phyloP scores from a whole-genome alignment of 129 eudicot species.

The Artemisia tridentata region DNA sequence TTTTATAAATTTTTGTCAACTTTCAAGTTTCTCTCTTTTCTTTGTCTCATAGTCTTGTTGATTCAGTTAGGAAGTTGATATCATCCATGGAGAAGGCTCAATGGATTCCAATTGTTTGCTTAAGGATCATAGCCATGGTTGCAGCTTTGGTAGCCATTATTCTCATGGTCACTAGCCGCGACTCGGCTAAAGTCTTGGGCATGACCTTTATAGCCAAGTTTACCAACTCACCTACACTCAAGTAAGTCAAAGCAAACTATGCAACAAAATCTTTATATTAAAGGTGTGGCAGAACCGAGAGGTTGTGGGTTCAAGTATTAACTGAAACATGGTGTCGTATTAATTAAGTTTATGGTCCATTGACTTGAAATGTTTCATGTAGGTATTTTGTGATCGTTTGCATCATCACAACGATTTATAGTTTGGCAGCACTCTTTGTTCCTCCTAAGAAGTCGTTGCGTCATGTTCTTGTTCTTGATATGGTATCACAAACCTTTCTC shows the following conservation, averaged over 20 bases:
- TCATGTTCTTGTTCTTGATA: slow-evolving; percentile 53
- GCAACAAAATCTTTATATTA: background rate
- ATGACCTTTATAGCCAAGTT: slow-evolving; percentile 81
- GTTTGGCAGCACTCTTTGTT: slow-evolving; percentile 51
- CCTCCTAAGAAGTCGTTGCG: slow-evolving; percentile 54
- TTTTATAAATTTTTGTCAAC: slow-evolving; percentile 24
- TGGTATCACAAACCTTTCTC: slow-evolving; percentile 40
- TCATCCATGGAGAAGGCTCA: slow-evolving; percentile 43
- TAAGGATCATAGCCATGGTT: slow-evolving; percentile 73
- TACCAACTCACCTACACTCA: slow-evolving; percentile 72
- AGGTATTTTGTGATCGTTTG: slow-evolving; percentile 75
- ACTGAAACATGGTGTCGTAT: no score
- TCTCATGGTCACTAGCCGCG: slow-evolving; percentile 67
- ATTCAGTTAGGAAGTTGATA: slow-evolving; percentile 6
- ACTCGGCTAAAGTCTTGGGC: slow-evolving; percentile 61
- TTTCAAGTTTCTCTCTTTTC: background rate
- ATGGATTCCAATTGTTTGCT: slow-evolving; percentile 46
- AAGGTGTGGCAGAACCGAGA: no score
- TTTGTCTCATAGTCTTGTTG: slow-evolving; percentile 22
- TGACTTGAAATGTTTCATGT: slow-evolving; percentile 21
- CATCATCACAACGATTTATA: slow-evolving; percentile 58
- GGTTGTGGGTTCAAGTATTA: background rate
- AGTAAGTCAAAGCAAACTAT: slow-evolving; percentile 37
- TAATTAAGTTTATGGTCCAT: background rate
- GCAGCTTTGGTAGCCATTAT: slow-evolving; percentile 55